Evolutionary conservation across 2,329 filamentous ascomycete species (phyloP), one percentile per base, ranked within the genome.

Genomic region (Alternaria novae-zelandiae): DNA sequence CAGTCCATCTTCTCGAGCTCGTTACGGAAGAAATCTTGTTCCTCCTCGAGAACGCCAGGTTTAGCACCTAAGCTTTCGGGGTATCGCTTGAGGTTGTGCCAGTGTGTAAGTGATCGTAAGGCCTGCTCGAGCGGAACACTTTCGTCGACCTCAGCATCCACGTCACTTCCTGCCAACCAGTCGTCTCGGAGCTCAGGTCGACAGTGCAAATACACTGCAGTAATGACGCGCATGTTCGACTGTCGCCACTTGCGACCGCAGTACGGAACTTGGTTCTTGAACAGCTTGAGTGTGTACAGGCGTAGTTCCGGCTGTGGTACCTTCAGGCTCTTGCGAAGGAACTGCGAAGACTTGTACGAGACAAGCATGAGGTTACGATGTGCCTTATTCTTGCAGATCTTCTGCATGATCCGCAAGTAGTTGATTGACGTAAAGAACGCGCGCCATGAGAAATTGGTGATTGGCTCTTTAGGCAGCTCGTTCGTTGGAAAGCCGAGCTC

Each of bases 171-270:
- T 0, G 92, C 90, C 1, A 98, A 86, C 95, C 96, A 98, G 81
- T 97, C 96, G 76, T 99, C 96, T 28, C 95, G 87, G 49, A 99
- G 85, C 79, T 98, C 95, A 0, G 95, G 95, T 8, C 94, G 87
- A 76, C 95, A 97, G 81, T 97, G 93, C 53, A 99, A 85, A 80
- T 97, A 99, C 2, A 99, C 93, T 4, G 94, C 94, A 0, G 96
- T 99, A 76, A 99, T 99, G 75, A 98, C 94, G 59, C 95, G 92
- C 96, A 99, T 99, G 80, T 99, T 98, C 71, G 90, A 90, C 82
- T 98, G 96, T 13, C 96, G 90, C 96, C 96, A 99, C 83, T 99
- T 99, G 46, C 96, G 90, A 21, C 96, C 95, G 80, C 95, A 98
- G 84, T 97, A 99, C 1, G 96, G 96, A 5, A 99, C 96, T 80